Conservation (phyloP, 2,329 filamentous ascomycete species). For the Neonectria faginata region DNA sequence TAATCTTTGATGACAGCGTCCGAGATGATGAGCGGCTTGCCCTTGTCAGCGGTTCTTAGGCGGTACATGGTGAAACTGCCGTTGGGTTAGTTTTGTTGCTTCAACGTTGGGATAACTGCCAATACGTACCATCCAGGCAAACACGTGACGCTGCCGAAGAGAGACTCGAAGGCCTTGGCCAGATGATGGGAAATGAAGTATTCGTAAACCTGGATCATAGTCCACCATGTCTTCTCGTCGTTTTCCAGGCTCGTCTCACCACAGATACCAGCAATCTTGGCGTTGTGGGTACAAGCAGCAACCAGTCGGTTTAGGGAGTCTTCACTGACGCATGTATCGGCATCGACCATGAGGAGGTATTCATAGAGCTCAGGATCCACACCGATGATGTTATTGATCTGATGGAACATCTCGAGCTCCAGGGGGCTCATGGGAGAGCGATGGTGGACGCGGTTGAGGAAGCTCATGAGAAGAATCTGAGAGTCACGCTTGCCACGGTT, state of each 20-base stretch:
- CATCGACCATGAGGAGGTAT: slow-evolving; percentile 97
- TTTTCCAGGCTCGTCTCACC: slow-evolving; percentile 97
- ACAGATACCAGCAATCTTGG: slow-evolving; percentile 97
- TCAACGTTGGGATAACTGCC: neutral
- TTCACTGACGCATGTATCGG: slow-evolving; percentile 92
- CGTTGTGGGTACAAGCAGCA: slow-evolving; percentile 90
- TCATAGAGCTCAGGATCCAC: slow-evolving; percentile 98
- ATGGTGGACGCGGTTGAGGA: slow-evolving; percentile 97
- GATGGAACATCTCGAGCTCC: slow-evolving; percentile 98
- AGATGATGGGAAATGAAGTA: slow-evolving; percentile 99
- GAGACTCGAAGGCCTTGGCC: slow-evolving; percentile 95
- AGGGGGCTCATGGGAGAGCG: slow-evolving; percentile 94
- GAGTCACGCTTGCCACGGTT: slow-evolving; percentile 99
- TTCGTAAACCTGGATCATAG: slow-evolving; percentile 99
- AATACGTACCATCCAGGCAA: slow-evolving; percentile 93
- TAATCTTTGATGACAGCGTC: slow-evolving; percentile 91
- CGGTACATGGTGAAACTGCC: slow-evolving; percentile 98
- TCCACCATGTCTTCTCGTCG: slow-evolving; percentile 96
- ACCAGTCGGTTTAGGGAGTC: slow-evolving; percentile 94
- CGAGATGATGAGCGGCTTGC: slow-evolving; percentile 92
- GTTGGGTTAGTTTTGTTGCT: slow-evolving; percentile 50
- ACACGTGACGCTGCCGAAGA: slow-evolving; percentile 98
- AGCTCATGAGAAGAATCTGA: slow-evolving; percentile 94
- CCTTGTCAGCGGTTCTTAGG: slow-evolving; percentile 91
- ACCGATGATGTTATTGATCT: slow-evolving; percentile 99